Percentiles rank a stretch among this genome's conserved stretches.
These are phyloP conservation scores for Dipodascus geniculatus DNA, from an alignment of 805 yeast genomes.

Conservation along the genomic window DNA sequence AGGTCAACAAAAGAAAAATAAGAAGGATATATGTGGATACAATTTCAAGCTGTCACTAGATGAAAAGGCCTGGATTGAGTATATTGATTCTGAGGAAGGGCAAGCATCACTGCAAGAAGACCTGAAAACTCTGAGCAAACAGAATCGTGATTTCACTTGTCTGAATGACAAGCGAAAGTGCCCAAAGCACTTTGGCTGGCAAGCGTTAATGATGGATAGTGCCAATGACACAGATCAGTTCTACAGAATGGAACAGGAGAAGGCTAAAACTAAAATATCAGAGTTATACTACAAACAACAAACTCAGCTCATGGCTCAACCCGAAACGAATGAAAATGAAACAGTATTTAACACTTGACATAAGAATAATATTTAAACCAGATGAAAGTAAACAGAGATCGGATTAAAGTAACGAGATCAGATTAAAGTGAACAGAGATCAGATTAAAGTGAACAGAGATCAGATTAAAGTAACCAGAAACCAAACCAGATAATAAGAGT, in stretches of 20 bases:
- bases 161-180: constrained; percentile 15
- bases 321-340: background rate
- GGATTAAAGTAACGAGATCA: no score
- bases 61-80: constrained; percentile 6
- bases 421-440: no score
- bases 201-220: constrained; percentile 9
- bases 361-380: background rate
- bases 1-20: background rate
- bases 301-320: background rate
- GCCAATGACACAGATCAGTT: constrained; percentile 1
- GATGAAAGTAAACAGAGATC: background rate
- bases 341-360: background rate
- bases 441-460: background rate
- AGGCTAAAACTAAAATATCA: background rate
- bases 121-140: constrained; percentile 2
- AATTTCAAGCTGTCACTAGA: constrained; percentile 8
- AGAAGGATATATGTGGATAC: constrained; percentile 16
- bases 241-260: background rate
- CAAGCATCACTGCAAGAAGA: background rate
- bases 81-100: background rate
- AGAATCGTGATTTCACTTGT: constrained; percentile 9
- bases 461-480: no score
- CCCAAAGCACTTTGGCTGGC: constrained; percentile 15
- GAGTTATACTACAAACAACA: background rate
- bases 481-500: no score